Evolutionary conservation across 2,329 filamentous ascomycete genomes (phyloP), one percentile per base, ranked within the genome.

Genomic region (Mollisia scopiformis): DNA sequence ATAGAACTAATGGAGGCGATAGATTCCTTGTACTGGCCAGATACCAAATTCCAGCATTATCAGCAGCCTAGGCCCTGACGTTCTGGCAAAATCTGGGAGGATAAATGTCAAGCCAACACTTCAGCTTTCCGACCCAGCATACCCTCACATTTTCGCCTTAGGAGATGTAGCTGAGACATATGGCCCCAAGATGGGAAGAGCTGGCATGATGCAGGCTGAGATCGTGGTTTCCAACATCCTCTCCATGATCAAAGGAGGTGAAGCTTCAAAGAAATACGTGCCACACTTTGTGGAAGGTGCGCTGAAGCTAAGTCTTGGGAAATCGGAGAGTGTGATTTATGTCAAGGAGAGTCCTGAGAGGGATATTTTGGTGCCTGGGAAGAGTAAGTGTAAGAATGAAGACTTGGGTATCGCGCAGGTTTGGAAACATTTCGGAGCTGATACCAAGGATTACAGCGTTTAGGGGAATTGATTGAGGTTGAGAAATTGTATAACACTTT

Each of bases 161-260:
- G 83, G 83, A 6, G 83, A 85, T 65, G 79, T 85, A 23, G 78
- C 82, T 13, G 77, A 79, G 11, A 76, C 76, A n/a, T 73, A 74
- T 1, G 71, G 71, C 0, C 71, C 72, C 11, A 76, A 73, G 28
- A 80, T 80, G 66, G 81, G 76, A 2, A 74, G 80, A 35, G 76
- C 81, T 1, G 80, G 75, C 0, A 68, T 73, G 16, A 65, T 76
- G 14, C 82, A 84, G 61, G 78, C 77, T 0, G 73, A 76, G 16
- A 65, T 80, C 2, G 81, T 80, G 0, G 71, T 72, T 0, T 67
- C 74, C 6, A 84, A 84, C 56, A 79, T 84, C 41, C 53, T 81
- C 11, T 68, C 73, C 0, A 58, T 76, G 6, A 79, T 82, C 19
- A 62, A 73, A 71, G 72, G 1, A 64, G 68, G 33, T 49, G 58